Percentiles rank a stretch among this genome's conserved stretches.
Evolutionary conservation across 495 filamentous ascomycete genomes (phyloP).

Genomic region (Tuber microsphaerosporum): DNA sequence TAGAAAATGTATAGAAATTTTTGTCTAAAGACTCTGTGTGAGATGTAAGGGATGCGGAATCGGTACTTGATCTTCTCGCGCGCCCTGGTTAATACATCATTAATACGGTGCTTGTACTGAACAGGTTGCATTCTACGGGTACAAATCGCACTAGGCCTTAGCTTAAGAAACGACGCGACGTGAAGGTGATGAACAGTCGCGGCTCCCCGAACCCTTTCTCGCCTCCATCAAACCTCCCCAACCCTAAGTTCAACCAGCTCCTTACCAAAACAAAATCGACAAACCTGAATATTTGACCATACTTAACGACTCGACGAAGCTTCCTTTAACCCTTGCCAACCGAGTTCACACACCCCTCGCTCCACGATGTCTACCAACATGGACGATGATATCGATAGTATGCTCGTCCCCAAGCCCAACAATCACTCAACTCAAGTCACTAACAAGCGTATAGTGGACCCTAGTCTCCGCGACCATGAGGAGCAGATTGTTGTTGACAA

Average conservation of each 20-base stretch:
- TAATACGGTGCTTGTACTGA: background rate
- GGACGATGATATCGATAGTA: constrained; percentile 52
- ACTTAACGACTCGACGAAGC: constrained; percentile 21
- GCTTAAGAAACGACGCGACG: constrained; percentile 20
- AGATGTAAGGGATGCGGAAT: background rate
- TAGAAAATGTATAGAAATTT: background rate
- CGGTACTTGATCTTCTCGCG: background rate
- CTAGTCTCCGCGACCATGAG: constrained; percentile 52
- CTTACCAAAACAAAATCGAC: background rate
- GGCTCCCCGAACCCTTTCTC: constrained; percentile 16
- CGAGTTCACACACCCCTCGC: background rate
- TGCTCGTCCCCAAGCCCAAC: constrained; percentile 6
- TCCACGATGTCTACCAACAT: constrained; percentile 38
- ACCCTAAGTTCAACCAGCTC: constrained; percentile 3
- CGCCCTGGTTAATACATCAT: background rate
- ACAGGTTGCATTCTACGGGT: background rate
- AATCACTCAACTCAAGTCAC: background rate
- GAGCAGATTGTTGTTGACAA: constrained; percentile 71
- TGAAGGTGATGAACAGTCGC: constrained; percentile 23
- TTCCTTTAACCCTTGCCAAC: background rate
- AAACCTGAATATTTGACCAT: constrained; percentile 3
- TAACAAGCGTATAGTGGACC: constrained; percentile 44
- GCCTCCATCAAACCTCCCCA: constrained; percentile 2
- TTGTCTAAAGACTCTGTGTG: background rate
- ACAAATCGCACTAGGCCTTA: background rate